These are phyloP conservation scores for Ganoderma meredithae DNA, from an alignment of 1,284 basidiomycete genomes.

Conservation along the genomic window DNA sequence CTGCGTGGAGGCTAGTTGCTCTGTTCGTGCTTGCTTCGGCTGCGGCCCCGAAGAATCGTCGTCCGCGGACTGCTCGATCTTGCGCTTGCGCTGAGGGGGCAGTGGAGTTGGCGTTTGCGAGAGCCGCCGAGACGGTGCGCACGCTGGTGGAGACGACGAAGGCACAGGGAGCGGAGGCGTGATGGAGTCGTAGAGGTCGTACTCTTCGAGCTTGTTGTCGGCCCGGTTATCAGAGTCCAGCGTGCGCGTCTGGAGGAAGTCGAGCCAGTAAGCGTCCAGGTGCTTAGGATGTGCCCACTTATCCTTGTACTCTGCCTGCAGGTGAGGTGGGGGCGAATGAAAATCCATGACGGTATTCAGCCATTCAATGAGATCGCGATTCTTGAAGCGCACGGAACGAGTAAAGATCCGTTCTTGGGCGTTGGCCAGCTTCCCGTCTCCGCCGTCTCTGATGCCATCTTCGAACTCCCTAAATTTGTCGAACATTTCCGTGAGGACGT, in stretches of 20 bases:
- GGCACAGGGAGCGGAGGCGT: background rate
- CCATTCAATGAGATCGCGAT: slow-evolving; percentile 11
- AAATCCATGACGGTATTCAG: slow-evolving; percentile 21
- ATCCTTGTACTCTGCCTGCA: background rate
- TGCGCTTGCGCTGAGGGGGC: background rate
- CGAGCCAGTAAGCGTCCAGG: slow-evolving; percentile 15
- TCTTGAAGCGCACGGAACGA: background rate
- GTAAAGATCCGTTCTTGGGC: slow-evolving; percentile 6
- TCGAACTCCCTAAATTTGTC: background rate
- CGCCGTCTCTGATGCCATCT: background rate
- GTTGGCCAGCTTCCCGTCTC: slow-evolving; percentile 14
- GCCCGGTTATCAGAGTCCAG: background rate
- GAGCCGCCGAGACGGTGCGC: too few relatives aligned
- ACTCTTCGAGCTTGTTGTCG: background rate
- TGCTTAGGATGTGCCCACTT: slow-evolving; percentile 16
- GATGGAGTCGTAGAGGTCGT: background rate
- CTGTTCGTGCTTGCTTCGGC: background rate
- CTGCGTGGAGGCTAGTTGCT: background rate
- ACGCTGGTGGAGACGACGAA: background rate
- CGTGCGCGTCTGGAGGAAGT: slow-evolving; percentile 6
- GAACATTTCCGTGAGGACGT: background rate
- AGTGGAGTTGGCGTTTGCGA: background rate
- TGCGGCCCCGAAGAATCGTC: background rate
- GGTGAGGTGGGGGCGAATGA: background rate
- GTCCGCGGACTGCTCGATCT: background rate